phyloP scores from a whole-genome alignment of 768 basidiomycete species.

The Tubosaeta brunneosetosa region DNA sequence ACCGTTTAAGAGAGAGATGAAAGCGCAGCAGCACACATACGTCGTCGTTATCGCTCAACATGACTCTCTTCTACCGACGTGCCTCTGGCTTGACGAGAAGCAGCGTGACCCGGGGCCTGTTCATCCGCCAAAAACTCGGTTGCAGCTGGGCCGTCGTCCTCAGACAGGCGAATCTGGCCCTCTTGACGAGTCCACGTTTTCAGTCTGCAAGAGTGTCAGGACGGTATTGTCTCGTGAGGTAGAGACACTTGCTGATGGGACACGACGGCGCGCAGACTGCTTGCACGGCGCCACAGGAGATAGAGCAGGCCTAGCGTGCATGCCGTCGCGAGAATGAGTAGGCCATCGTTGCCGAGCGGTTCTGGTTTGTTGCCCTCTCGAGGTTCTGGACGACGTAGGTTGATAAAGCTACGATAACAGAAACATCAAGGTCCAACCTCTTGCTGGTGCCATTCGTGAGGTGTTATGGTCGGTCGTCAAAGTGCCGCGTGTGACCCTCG shows the following conservation, averaged over 20 bases:
- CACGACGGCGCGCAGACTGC: slow-evolving; percentile 51
- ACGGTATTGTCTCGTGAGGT: background rate
- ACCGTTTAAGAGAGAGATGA: background rate
- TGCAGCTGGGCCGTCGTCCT: slow-evolving; percentile 71
- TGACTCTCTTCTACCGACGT: background rate
- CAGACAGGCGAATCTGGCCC: slow-evolving; percentile 61
- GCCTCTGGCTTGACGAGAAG: slow-evolving; percentile 17
- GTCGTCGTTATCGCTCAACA: slow-evolving; percentile 2
- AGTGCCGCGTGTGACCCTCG: background rate
- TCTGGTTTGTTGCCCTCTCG: slow-evolving; percentile 55
- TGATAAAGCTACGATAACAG: background rate
- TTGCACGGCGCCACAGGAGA: slow-evolving; percentile 59
- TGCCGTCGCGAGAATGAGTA: slow-evolving; percentile 54
- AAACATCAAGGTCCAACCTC: slow-evolving; percentile 15
- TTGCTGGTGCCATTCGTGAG: slow-evolving; percentile 18
- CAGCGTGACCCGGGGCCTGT: slow-evolving; percentile 37
- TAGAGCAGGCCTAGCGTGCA: slow-evolving; percentile 56
- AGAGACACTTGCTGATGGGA: slow-evolving; percentile 51
- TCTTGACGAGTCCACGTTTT: slow-evolving; percentile 50
- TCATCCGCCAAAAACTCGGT: slow-evolving; percentile 59
- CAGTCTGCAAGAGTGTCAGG: slow-evolving; percentile 37
- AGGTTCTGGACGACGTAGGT: slow-evolving; percentile 42
- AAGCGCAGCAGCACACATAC: background rate
- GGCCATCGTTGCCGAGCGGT: slow-evolving; percentile 53
- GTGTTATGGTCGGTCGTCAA: background rate